Conservation (phyloP, 129 eudicot genomes). For the Flaveria ramosissima region DNA sequence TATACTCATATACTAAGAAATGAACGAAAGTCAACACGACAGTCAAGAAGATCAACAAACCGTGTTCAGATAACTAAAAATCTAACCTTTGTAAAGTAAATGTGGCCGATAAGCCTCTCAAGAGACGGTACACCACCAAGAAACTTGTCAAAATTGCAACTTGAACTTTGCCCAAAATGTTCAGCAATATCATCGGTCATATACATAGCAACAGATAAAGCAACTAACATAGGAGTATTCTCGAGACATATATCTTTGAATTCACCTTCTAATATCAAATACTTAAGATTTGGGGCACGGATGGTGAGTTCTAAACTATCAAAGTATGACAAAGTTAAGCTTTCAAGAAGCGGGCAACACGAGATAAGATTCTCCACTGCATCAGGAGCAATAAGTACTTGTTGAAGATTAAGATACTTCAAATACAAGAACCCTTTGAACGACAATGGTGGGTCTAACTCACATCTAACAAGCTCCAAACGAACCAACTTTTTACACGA, state of each 20-base stretch:
- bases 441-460: constrained; percentile 70
- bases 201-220: constrained; percentile 76
- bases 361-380: constrained; percentile 70
- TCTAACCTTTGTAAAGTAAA: constrained; percentile 90
- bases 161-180: constrained; percentile 75
- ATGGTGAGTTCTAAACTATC: constrained; percentile 86
- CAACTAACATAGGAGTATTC: constrained; percentile 70
- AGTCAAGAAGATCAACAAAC: constrained; percentile 5
- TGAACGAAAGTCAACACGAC: neutral
- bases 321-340: constrained; percentile 72
- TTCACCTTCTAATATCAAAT: constrained; percentile 83
- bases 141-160: constrained; percentile 87
- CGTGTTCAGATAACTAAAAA: neutral
- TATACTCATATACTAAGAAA: constrained; percentile 75
- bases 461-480: constrained; percentile 91
- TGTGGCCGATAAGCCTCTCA: constrained; percentile 74
- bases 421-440: constrained; percentile 69
- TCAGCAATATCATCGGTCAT: constrained; percentile 83
- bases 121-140: constrained; percentile 89
- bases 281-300: constrained; percentile 84
- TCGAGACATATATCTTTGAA: constrained; percentile 81
- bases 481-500: constrained; percentile 53
- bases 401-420: constrained; percentile 78
- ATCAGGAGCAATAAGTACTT: constrained; percentile 73
- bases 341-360: constrained; percentile 90